These are phyloP conservation scores for Stemphylium beticola DNA, from an alignment of 2,329 filamentous ascomycete species.

Conservation along the genomic window DNA sequence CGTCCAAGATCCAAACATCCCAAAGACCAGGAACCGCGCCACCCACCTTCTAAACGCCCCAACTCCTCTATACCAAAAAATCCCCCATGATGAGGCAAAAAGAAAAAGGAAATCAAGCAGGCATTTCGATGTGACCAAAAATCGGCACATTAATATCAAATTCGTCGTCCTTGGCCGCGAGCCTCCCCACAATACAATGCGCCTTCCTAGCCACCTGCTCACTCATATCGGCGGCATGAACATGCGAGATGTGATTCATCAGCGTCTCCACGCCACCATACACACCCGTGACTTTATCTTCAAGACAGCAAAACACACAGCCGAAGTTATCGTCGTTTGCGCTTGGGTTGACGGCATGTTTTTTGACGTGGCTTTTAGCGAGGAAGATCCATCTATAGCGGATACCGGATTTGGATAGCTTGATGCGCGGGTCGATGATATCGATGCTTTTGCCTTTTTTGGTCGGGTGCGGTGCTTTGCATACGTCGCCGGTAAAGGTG, in stretches of 20 bases:
- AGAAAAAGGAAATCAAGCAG: no score
- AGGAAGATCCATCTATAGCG: constrained; percentile 50
- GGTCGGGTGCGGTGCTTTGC: constrained; percentile 26
- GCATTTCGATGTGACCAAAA: neutral
- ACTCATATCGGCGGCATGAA: constrained; percentile 41
- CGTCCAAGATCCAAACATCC: no score
- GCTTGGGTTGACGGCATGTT: constrained; percentile 13
- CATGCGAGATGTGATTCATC: constrained; percentile 47
- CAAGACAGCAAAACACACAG: constrained; percentile 45
- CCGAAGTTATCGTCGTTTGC: constrained; percentile 38
- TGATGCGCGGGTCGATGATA: constrained; percentile 38
- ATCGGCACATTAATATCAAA: constrained; percentile 49
- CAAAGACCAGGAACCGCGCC: no score
- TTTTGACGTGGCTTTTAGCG: constrained; percentile 44
- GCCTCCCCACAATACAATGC: constrained; percentile 46
- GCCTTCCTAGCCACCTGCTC: constrained; percentile 40
- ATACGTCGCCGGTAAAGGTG: constrained; percentile 42
- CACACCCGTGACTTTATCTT: constrained; percentile 41
- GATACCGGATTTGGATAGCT: constrained; percentile 33
- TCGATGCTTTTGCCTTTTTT: constrained; percentile 39
- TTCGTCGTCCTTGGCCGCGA: constrained; percentile 39
- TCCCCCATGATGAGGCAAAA: neutral
- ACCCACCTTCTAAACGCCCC: no score
- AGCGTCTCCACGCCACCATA: constrained; percentile 49
- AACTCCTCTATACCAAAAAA: no score